Evolutionary conservation across 2,329 filamentous ascomycete genomes (phyloP).

Genomic region (Nothophaeocryptopus gaeumannii): DNA sequence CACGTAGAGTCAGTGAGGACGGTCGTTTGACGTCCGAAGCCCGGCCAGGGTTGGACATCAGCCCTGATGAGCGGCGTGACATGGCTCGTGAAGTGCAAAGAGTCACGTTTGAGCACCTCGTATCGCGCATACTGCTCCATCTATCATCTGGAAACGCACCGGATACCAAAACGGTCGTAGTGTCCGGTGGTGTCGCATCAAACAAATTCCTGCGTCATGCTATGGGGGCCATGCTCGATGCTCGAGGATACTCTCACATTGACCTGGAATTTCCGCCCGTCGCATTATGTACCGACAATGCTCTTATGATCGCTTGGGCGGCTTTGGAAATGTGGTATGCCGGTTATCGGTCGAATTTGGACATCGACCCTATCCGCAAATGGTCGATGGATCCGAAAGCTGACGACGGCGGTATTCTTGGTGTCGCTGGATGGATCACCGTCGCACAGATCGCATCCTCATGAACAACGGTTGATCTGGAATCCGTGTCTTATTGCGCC

Average conservation of each 20-base stretch:
- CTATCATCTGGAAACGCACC: conserved; percentile 17
- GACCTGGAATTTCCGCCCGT: conserved; percentile 71
- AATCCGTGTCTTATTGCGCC: no score
- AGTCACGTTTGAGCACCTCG: conserved; percentile 82
- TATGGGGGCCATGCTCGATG: conserved; percentile 54
- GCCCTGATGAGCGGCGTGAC: conserved; percentile 59
- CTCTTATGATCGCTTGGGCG: conserved; percentile 95
- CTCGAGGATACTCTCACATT: conserved; percentile 62
- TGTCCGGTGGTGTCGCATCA: conserved; percentile 87
- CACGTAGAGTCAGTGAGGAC: conserved; percentile 27
- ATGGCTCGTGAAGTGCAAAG: conserved; percentile 75
- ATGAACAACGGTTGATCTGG: no score
- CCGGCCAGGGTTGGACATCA: conserved; percentile 43
- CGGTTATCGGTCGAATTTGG: conserved; percentile 65
- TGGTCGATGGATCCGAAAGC: conserved; percentile 69
- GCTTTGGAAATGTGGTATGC: conserved; percentile 87
- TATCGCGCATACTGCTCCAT: conserved; percentile 65
- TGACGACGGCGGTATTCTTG: conserved; percentile 66
- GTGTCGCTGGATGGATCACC: conserved; percentile 52
- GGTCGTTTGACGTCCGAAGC: conserved; percentile 32
- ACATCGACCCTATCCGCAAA: conserved; percentile 59
- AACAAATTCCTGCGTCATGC: conserved; percentile 76
- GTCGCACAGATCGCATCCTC: neutral
- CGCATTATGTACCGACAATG: conserved; percentile 86
- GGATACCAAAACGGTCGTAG: conserved; percentile 62